Conservation (phyloP, 108 stramenopile genomes). For the Epithemia pelagica region DNA sequence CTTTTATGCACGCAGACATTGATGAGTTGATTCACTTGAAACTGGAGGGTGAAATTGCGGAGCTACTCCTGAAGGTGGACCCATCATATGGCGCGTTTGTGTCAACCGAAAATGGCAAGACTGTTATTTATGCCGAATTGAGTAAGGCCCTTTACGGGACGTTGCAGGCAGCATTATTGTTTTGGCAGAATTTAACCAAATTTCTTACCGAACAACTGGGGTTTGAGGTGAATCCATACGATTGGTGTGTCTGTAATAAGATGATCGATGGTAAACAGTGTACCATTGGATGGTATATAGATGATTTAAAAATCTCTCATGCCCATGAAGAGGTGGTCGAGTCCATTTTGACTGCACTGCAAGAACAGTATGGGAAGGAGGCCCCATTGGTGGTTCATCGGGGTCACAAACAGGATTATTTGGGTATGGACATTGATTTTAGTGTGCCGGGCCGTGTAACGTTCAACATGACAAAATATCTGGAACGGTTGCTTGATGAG, state of each 20-base stretch:
- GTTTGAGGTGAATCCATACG: no score
- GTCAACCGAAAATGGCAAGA: constrained; percentile 10
- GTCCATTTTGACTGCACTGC: neutral
- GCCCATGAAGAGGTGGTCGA: constrained; percentile 10
- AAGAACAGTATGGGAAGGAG: neutral
- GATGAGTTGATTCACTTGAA: constrained; percentile 21
- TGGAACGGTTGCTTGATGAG: constrained; percentile 22
- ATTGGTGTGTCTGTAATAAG: no score
- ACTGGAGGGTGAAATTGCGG: constrained; percentile 1
- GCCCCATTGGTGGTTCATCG: neutral
- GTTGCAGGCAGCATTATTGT: constrained; percentile 22
- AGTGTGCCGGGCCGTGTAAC: constrained; percentile 8
- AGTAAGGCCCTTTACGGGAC: constrained; percentile 31
- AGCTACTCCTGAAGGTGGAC: neutral
- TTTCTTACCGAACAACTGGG: no score
- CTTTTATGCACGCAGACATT: constrained; percentile 28
- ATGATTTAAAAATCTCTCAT: constrained; percentile 42
- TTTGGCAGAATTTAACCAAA: no score
- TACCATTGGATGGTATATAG: constrained; percentile 38
- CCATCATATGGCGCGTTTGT: constrained; percentile 10
- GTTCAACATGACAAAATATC: constrained; percentile 26
- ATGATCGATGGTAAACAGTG: constrained; percentile 33
- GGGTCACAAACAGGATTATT: constrained; percentile 31
- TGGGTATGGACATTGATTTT: constrained; percentile 43
- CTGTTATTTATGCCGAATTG: constrained; percentile 11